These are phyloP conservation scores for Russula compacta DNA, from an alignment of 768 basidiomycete species.

Conservation along the genomic window DNA sequence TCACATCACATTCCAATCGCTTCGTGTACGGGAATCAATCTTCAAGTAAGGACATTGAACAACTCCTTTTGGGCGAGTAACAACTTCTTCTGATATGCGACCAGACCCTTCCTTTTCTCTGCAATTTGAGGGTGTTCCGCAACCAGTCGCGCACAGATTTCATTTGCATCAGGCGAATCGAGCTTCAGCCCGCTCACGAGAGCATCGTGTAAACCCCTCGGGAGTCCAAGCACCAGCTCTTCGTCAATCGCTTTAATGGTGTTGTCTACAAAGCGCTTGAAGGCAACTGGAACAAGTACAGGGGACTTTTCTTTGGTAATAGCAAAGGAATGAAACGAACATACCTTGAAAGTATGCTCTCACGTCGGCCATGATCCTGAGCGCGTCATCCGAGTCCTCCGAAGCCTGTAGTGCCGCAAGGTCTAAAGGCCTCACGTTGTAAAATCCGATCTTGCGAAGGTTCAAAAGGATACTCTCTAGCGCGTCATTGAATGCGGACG, in stretches of 20 bases:
- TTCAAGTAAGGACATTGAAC: slow-evolving; percentile 8
- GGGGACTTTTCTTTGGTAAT: background rate
- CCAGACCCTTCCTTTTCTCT: slow-evolving; percentile 37
- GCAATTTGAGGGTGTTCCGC: slow-evolving; percentile 41
- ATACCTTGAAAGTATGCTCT: slow-evolving; percentile 69
- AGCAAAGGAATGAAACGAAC: slow-evolving; percentile 6
- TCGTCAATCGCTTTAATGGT: slow-evolving; percentile 33
- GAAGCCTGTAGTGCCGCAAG: slow-evolving; percentile 36
- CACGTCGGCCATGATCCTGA: slow-evolving; percentile 63
- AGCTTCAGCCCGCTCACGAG: slow-evolving; percentile 45
- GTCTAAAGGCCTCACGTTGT: slow-evolving; percentile 32
- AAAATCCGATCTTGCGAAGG: slow-evolving; percentile 32
- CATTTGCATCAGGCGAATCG: slow-evolving; percentile 36
- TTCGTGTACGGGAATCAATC: background rate
- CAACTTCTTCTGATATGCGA: slow-evolving; percentile 43
- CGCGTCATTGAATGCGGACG: background rate
- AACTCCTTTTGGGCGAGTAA: slow-evolving; percentile 38
- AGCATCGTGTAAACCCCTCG: slow-evolving; percentile 35
- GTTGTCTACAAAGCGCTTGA: slow-evolving; percentile 37
- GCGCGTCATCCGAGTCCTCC: slow-evolving; percentile 46
- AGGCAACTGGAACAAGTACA: slow-evolving; percentile 31
- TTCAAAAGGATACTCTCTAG: background rate
- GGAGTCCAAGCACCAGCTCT: slow-evolving; percentile 46
- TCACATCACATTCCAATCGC: too few relatives aligned
- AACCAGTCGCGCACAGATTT: slow-evolving; percentile 42